Conservation (phyloP, 2,329 filamentous ascomycete species). For the Reticulascus tulasneorum region DNA sequence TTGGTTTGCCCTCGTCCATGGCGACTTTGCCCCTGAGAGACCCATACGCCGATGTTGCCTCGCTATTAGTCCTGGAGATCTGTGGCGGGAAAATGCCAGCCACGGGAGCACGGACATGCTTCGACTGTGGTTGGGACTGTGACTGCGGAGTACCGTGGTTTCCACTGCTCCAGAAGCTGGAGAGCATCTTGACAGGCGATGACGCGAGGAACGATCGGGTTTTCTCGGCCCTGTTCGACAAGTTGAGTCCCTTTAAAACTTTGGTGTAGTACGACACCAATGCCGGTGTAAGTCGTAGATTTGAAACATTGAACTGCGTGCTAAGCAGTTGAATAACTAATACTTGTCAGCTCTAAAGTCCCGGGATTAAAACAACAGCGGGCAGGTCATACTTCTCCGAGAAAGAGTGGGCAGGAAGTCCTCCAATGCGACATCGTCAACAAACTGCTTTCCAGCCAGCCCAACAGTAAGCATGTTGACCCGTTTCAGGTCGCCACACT, state of each 20-base stretch:
- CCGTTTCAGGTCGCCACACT: constrained; percentile 47
- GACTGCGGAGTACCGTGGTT: constrained; percentile 29
- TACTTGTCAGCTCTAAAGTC: constrained; percentile 26
- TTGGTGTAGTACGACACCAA: constrained; percentile 77
- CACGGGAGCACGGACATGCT: constrained; percentile 35
- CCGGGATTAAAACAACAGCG: too few species aligned
- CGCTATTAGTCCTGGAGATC: constrained; percentile 39
- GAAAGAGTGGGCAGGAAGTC: constrained; percentile 73
- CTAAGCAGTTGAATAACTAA: constrained; percentile 70
- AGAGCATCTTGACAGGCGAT: constrained; percentile 83
- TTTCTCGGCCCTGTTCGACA: constrained; percentile 60
- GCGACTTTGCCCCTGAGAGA: constrained; percentile 47
- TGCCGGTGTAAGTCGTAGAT: constrained; percentile 59
- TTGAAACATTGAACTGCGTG: constrained; percentile 64
- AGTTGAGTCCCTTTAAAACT: constrained; percentile 65
- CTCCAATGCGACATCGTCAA: constrained; percentile 68
- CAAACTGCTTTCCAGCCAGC: constrained; percentile 65
- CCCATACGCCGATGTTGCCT: constrained; percentile 48
- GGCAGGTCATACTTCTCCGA: constrained; percentile 54
- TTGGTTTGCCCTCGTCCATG: constrained; percentile 40
- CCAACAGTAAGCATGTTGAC: constrained; percentile 54
- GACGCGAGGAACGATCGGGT: constrained; percentile 67
- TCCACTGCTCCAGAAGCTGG: constrained; percentile 69
- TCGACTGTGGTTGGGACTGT: constrained; percentile 25
- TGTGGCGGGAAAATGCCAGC: constrained; percentile 35